Evolutionary conservation across 2,329 filamentous ascomycete genomes (phyloP).

Genomic region (Didymella glomerata): DNA sequence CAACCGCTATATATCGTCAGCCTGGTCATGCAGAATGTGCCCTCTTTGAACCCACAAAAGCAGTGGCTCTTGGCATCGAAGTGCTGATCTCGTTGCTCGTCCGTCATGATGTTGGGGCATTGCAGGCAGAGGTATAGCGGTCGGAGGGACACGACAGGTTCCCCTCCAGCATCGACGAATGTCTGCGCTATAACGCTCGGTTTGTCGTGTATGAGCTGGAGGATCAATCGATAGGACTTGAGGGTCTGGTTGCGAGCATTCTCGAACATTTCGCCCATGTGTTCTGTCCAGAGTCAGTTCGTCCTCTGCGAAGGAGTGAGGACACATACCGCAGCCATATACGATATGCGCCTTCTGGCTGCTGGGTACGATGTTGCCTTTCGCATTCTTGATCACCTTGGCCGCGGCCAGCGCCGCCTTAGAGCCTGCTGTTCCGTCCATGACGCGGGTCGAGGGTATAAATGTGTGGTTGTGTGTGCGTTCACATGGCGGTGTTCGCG

Average conservation of each 20-base stretch:
- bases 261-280: constrained; percentile 73
- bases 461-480: background rate
- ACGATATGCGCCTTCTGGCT: constrained; percentile 53
- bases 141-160: constrained; percentile 61
- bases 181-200: constrained; percentile 72
- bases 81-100: constrained; percentile 72
- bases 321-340: constrained; percentile 54
- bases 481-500: constrained; percentile 21
- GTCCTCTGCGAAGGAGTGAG: background rate
- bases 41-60: constrained; percentile 66
- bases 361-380: constrained; percentile 50
- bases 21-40: constrained; percentile 1
- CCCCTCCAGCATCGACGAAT: constrained; percentile 61
- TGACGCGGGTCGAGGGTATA: constrained; percentile 28
- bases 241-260: constrained; percentile 74
- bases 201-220: constrained; percentile 74
- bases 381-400: constrained; percentile 56
- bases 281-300: constrained; percentile 62
- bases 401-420: constrained; percentile 54
- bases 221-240: constrained; percentile 74
- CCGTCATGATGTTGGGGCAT: constrained; percentile 73
- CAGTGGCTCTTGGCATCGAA: constrained; percentile 73
- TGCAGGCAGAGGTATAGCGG: constrained; percentile 68
- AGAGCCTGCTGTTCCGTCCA: constrained; percentile 53
- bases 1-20: constrained; percentile 68